Conservation (phyloP, 2,329 filamentous ascomycete genomes). For the Microcera coccophila region DNA sequence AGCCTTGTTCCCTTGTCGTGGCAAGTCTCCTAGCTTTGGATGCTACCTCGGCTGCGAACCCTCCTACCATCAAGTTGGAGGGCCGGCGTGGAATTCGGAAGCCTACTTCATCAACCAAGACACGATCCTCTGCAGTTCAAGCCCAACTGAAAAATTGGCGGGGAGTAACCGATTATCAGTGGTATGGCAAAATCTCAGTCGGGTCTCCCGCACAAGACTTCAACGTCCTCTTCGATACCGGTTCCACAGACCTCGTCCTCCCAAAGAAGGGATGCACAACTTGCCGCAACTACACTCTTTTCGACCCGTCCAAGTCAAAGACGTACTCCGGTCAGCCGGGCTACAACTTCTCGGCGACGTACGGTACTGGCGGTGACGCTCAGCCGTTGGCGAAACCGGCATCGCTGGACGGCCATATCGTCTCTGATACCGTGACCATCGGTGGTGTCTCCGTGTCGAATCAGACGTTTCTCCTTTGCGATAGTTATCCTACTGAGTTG, state of each 20-base stretch:
- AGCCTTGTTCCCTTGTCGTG: conserved; percentile 1
- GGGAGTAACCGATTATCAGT: conserved; percentile 12
- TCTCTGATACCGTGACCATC: conserved; percentile 30
- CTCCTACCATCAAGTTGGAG: conserved; percentile 8
- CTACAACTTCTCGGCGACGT: conserved; percentile 13
- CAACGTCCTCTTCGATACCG: conserved; percentile 33
- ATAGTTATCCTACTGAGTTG: conserved; percentile 27
- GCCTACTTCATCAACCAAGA: background rate
- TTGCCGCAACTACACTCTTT: conserved; percentile 23
- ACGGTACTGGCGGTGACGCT: conserved; percentile 28
- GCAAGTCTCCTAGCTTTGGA: conserved; percentile 3
- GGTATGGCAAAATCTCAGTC: conserved; percentile 18
- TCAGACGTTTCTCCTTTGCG: conserved; percentile 31
- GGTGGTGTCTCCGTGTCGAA: conserved; percentile 15
- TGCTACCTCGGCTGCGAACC: background rate
- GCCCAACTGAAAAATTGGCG: conserved; percentile 14
- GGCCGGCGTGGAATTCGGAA: background rate
- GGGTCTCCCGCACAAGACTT: conserved; percentile 24
- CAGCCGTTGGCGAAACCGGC: conserved; percentile 22
- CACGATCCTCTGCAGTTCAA: conserved; percentile 6
- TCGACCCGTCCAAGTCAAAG: conserved; percentile 26
- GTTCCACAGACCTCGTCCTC: conserved; percentile 27
- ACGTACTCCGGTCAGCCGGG: conserved; percentile 26
- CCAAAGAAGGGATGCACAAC: conserved; percentile 27
- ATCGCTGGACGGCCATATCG: conserved; percentile 21